These are phyloP conservation scores for Orbilia oligospora DNA, from an alignment of 2,329 filamentous ascomycete genomes.

Conservation along the genomic window DNA sequence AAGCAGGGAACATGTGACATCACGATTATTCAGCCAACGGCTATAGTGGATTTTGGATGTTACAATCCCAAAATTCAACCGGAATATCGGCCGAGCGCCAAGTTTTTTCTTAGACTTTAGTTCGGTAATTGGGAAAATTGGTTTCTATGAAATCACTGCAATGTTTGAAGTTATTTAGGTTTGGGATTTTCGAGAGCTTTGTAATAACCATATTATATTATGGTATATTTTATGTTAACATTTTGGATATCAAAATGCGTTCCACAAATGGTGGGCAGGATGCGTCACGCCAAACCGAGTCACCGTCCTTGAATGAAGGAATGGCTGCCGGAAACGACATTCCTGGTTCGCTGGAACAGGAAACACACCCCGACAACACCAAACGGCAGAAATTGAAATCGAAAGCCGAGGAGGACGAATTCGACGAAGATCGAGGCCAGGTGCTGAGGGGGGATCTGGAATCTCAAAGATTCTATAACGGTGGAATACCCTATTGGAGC, in stretches of 20 bases:
- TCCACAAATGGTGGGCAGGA: neutral
- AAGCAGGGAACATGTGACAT: slow-evolving; percentile 8
- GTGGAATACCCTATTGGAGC: slow-evolving; percentile 67
- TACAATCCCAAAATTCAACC: slow-evolving; percentile 8
- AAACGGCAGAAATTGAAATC: neutral
- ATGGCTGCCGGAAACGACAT: slow-evolving; percentile 4
- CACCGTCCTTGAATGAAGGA: neutral
- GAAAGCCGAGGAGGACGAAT: slow-evolving; percentile 20
- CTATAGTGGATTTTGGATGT: slow-evolving; percentile 1
- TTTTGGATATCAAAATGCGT: neutral
- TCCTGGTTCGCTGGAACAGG: slow-evolving; percentile 13
- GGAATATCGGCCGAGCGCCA: slow-evolving; percentile 8
- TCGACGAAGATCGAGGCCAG: neutral
- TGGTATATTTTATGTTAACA: neutral
- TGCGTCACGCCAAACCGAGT: neutral
- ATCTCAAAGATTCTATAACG: slow-evolving; percentile 7
- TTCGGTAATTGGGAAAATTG: neutral
- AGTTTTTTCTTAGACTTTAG: slow-evolving; percentile 1
- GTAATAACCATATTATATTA: too few relatives aligned
- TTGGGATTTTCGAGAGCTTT: too few relatives aligned
- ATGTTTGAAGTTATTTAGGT: too few relatives aligned
- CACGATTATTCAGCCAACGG: slow-evolving; percentile 30
- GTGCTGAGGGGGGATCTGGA: slow-evolving; percentile 15
- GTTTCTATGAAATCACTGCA: neutral
- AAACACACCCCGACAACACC: slow-evolving; percentile 18